Conservation (phyloP, 2,329 filamentous ascomycete species). For the Epicoccum sorghinum region DNA sequence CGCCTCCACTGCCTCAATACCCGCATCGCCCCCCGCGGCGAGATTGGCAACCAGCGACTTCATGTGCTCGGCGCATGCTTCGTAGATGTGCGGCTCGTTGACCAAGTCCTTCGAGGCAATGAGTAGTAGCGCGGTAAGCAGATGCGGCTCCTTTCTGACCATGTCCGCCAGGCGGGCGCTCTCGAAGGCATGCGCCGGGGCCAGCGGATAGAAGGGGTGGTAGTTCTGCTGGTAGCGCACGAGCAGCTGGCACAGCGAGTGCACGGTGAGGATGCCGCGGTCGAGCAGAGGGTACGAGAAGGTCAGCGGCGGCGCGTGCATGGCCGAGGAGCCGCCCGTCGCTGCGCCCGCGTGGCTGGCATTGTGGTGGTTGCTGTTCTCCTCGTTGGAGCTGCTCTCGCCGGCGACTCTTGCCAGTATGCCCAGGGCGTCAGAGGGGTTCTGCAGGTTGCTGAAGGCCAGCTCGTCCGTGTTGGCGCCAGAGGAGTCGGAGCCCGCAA, state of each 20-base stretch:
- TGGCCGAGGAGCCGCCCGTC: constrained; percentile 22
- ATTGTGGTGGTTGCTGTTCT: constrained; percentile 19
- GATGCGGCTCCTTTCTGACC: constrained; percentile 66
- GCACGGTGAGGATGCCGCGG: constrained; percentile 49
- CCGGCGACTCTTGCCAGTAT: constrained; percentile 56
- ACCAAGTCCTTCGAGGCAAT: constrained; percentile 75
- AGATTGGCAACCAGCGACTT: constrained; percentile 70
- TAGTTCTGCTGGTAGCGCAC: constrained; percentile 68
- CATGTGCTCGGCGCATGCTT: constrained; percentile 72
- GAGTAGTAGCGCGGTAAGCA: constrained; percentile 72
- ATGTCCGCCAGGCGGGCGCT: constrained; percentile 60
- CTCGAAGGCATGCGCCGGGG: constrained; percentile 65
- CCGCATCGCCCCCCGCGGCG: constrained; percentile 69
- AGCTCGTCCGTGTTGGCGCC: constrained; percentile 38
- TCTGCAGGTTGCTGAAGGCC: constrained; percentile 53
- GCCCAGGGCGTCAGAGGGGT: constrained; percentile 56
- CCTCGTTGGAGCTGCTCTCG: constrained; percentile 43
- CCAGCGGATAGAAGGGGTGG: constrained; percentile 73
- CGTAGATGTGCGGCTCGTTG: constrained; percentile 67
- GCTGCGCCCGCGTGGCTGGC: constrained; percentile 5
- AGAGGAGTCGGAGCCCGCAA: constrained; percentile 37
- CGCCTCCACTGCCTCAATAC: constrained; percentile 74
- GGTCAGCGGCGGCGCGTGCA: constrained; percentile 40
- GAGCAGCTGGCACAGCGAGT: constrained; percentile 60
- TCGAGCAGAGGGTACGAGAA: constrained; percentile 53